Percentiles rank a stretch among this genome's conserved stretches.
Conservation (phyloP, 768 basidiomycete species). For the Boletus sp. region DNA sequence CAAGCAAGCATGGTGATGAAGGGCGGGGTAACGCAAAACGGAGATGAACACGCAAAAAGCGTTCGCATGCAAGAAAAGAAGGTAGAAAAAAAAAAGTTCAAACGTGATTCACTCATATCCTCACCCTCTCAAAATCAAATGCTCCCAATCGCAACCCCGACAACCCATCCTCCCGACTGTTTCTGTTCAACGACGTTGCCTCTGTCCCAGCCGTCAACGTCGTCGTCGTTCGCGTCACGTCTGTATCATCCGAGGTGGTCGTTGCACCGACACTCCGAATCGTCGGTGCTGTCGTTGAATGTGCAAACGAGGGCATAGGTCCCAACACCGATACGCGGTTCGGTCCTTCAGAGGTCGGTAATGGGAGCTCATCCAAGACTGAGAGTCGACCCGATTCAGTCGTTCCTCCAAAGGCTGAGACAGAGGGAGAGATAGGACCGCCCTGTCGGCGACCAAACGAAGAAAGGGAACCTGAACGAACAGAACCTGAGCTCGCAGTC, state of each 20-base stretch:
- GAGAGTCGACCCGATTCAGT: slow-evolving; percentile 23
- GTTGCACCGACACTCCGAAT: slow-evolving; percentile 32
- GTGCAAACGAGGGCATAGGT: slow-evolving; percentile 33
- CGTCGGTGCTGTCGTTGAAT: slow-evolving; percentile 27
- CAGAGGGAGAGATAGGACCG: slow-evolving; percentile 42
- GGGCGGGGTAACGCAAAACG: slow-evolving; percentile 9
- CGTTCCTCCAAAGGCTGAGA: slow-evolving; percentile 46
- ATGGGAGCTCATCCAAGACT: slow-evolving; percentile 20
- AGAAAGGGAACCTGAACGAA: slow-evolving; percentile 52
- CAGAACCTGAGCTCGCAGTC: slow-evolving; percentile 36
- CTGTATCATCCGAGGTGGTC: slow-evolving; percentile 31
- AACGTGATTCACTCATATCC: slow-evolving; percentile 1
- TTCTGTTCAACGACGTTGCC: slow-evolving; percentile 3
- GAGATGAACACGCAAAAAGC: not conserved
- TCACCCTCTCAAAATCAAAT: slow-evolving; percentile 23
- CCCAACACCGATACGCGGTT: slow-evolving; percentile 30
- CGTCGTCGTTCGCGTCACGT: slow-evolving; percentile 22
- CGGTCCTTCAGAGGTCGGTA: slow-evolving; percentile 3
- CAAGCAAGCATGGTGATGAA: slow-evolving; percentile 2
- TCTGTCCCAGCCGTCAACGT: slow-evolving; percentile 17
- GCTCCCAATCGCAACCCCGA: slow-evolving; percentile 13
- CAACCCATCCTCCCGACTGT: slow-evolving; percentile 8
- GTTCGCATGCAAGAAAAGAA: slow-evolving; percentile 1
- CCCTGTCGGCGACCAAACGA: slow-evolving; percentile 45
- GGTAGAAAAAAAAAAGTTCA: not conserved